Evolutionary conservation across 2,329 filamentous ascomycete genomes (phyloP), one percentile per base, ranked within the genome.

Genomic region (Fusarium humuli): DNA sequence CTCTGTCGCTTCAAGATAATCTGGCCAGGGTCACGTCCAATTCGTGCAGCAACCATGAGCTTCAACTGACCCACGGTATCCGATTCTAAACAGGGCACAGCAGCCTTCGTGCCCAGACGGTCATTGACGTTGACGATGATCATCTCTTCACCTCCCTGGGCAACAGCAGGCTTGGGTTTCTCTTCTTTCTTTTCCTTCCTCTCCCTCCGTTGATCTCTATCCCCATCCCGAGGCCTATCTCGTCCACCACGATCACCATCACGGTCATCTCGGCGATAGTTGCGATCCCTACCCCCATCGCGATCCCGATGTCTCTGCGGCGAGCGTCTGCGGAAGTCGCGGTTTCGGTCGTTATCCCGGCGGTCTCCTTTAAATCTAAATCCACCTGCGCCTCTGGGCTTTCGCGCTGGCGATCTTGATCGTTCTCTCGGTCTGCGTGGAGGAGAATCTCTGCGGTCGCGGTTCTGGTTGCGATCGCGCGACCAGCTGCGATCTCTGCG

Each of bases 51-150:
- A 25, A 98, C 94, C 85, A 97, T 91, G 48, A 94, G 91, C 82
- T 98, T 98, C 83, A 98, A 94, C 65, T 94, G 87, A 70, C 91
- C 91, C 71, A 98, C 91, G 10, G 90, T 91, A 81, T 98, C 95
- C 5, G 90, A 92, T 1, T 93, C 90, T 61, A 97, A 84, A 78
- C 94, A 98, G 0, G 95, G 95, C 69, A 98, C 96, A 55, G 93
- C 92, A 18, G 94, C 93, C 77, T 97, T 97, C n/a, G 95, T 98
- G 14, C 95, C 95, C 37, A 98, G 84, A n/a, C 95, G 88, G 80
- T 98, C 95, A 79, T 98, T 98, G 77, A 98, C 90, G 76, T 95
- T 90, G 20, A 98, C 94, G 54, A 97, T 88, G 72, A 98, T 98
- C 92, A 98, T 97, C 60, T 94, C 91, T 77, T 97, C 92, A 8